Percentiles rank a stretch among this genome's conserved stretches.
These are phyloP conservation scores for Trichosporon coremiiforme DNA, from an alignment of 1,284 basidiomycete genomes.

Conservation along the genomic window DNA sequence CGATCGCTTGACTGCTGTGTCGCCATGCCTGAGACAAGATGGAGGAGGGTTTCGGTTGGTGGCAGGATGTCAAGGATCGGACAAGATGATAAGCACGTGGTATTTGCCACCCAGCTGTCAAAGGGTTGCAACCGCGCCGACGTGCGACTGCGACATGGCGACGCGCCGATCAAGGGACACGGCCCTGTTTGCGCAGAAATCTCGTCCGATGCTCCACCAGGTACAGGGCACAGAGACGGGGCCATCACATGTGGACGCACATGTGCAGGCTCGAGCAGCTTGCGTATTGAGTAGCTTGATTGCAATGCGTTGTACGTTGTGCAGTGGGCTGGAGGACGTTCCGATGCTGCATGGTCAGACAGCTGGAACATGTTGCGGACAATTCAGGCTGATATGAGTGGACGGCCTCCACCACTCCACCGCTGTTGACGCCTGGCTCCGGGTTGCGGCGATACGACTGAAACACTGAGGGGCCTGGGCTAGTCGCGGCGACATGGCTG, in stretches of 20 bases:
- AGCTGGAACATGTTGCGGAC: background rate
- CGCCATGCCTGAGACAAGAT: too few species aligned
- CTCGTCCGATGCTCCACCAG: background rate
- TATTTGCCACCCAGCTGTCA: background rate
- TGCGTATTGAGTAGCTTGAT: too few species aligned
- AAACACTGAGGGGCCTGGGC: background rate
- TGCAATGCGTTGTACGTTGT: too few species aligned
- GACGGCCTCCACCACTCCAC: conserved; percentile 6
- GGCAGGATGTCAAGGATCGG: too few species aligned
- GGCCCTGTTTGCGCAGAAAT: background rate
- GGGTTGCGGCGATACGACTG: background rate
- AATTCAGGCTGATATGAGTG: conserved; percentile 8
- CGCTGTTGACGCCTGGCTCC: background rate
- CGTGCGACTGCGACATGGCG: background rate
- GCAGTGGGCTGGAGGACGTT: too few species aligned
- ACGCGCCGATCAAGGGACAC: background rate
- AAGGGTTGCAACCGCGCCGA: background rate
- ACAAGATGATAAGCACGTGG: background rate
- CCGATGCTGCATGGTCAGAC: too few species aligned
- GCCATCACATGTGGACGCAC: background rate
- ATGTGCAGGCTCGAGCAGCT: background rate
- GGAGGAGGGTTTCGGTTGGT: too few species aligned
- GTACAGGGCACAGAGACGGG: background rate
- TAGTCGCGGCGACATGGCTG: background rate
- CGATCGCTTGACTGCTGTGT: too few species aligned